Evolutionary conservation across 345 rosid species (phyloP), one percentile per base, ranked within the genome.

Genomic region (Anacardium occidentale): DNA sequence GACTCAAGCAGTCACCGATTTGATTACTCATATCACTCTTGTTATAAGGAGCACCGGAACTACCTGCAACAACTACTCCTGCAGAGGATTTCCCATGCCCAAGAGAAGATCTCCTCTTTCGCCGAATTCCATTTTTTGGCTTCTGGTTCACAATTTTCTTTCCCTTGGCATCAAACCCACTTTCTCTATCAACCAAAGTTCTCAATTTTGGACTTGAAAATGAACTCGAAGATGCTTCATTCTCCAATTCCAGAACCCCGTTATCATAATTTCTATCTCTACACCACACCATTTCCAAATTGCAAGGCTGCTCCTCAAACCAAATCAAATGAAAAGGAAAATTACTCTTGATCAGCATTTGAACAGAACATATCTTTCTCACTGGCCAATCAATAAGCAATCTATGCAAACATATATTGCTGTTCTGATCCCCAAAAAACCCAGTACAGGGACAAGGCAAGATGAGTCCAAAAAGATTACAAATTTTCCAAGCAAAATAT

Each of bases 391-490:
- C 84, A 69, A 87, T 74, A 4, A 94, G 77, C 80, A 85, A 73
- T 47, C 73, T 83, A 62, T 81, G 84, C 82, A 84, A 77, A 79
- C 97, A 91, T 4, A 81, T 29, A 44, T 68, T 40, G 17, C 74
- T 65, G 58, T 76, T 76, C 34, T 69, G 77, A 69, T 76, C 83
- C 24, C 85, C 91, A 54, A 86, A 75, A 64, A 81, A 53, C 53
- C 88, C 94, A 78, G 75, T 71, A 72, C 90, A 87, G 9, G 88
- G 87, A 79, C 91, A 91, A 13, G 94, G 98, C 75, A 89, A 25
- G 70, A 13, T 70, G 53, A 79, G 52, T 59, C 92, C 88, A 63
- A 90, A 72, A 50, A 71, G 6, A 59, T 55, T 53, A 62, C 81
- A 74, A 62, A 92, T 80, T 76, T 82, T 90, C 0, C 84, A 85